A percentile compares a stretch with the other conserved stretches of the same genome.
These are phyloP conservation scores for Fusarium sp. DNA, from an alignment of 2,329 filamentous ascomycete species.

Conservation along the genomic window DNA sequence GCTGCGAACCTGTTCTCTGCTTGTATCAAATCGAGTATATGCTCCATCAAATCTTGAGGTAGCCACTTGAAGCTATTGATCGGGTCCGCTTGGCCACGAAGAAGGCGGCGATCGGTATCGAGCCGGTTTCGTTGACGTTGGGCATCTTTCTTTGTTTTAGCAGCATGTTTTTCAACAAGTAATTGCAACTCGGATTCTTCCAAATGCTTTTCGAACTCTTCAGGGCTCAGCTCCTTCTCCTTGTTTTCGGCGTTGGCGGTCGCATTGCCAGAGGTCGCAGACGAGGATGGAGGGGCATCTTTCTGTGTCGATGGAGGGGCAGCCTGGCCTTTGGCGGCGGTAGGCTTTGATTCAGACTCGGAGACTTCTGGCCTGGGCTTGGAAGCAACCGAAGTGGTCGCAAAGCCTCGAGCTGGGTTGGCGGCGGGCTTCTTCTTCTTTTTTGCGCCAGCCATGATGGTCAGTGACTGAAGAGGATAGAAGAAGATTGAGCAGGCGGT, in stretches of 20 bases:
- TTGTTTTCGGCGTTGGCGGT: slow-evolving; percentile 35
- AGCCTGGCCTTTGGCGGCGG: slow-evolving; percentile 46
- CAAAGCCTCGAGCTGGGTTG: slow-evolving; percentile 93
- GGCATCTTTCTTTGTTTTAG: slow-evolving; percentile 85
- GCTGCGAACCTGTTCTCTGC: slow-evolving; percentile 73
- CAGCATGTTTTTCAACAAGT: slow-evolving; percentile 85
- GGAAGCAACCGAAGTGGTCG: slow-evolving; percentile 92
- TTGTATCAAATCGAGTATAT: slow-evolving; percentile 80
- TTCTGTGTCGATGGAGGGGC: slow-evolving; percentile 52
- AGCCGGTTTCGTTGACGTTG: slow-evolving; percentile 82
- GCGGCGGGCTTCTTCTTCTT: slow-evolving; percentile 93
- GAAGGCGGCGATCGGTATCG: slow-evolving; percentile 86
- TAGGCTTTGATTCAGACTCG: slow-evolving; percentile 54
- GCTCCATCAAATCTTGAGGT: slow-evolving; percentile 81
- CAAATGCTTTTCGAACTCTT: slow-evolving; percentile 90
- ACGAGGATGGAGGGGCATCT: slow-evolving; percentile 51
- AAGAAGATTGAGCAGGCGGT: slow-evolving; percentile 3
- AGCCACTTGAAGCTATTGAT: slow-evolving; percentile 85
- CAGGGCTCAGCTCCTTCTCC: slow-evolving; percentile 76
- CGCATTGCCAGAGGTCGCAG: slow-evolving; percentile 47
- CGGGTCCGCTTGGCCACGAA: slow-evolving; percentile 83
- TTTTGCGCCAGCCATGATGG: slow-evolving; percentile 76
- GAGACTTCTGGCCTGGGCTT: slow-evolving; percentile 77
- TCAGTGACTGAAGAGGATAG: slow-evolving; percentile 8
- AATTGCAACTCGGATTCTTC: slow-evolving; percentile 92